Evolutionary conservation across 768 basidiomycete genomes (phyloP).

Genomic region (Suillus subaureus): DNA sequence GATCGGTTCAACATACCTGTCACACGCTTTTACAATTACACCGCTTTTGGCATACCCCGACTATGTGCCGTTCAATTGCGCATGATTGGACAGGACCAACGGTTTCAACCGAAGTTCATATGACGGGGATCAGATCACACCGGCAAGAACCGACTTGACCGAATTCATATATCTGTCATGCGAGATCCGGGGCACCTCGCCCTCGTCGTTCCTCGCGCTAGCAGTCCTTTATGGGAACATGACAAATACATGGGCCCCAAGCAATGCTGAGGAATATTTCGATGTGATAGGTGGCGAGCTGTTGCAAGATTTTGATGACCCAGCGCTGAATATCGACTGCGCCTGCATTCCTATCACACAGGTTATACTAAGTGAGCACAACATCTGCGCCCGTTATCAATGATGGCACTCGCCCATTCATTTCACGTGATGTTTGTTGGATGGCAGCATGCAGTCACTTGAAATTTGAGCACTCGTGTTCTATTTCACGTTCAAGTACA

Average conservation of each 20-base stretch:
- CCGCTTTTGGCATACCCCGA: background rate
- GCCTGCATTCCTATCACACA: background rate
- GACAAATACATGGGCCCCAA: background rate
- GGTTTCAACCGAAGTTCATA: background rate
- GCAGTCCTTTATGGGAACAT: background rate
- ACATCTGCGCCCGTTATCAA: too few relatives aligned
- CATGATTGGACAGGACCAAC: background rate
- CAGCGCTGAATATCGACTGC: background rate
- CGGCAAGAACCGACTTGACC: background rate
- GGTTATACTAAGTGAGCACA: background rate
- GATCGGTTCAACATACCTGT: background rate
- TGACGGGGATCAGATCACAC: background rate
- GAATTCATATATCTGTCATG: background rate
- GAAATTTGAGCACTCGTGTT: too few relatives aligned
- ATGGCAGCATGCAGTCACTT: background rate
- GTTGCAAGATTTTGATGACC: background rate
- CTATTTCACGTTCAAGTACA: too few relatives aligned
- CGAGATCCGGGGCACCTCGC: background rate
- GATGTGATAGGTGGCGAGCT: background rate
- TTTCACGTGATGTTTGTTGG: background rate
- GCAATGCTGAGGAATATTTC: background rate
- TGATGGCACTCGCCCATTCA: background rate
- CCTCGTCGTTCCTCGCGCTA: background rate
- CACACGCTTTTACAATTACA: conserved; percentile 2
- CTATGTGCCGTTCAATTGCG: background rate